phyloP scores from a whole-genome alignment of 2,329 filamentous ascomycete species.

The Penicillium aurantiogriseum region DNA sequence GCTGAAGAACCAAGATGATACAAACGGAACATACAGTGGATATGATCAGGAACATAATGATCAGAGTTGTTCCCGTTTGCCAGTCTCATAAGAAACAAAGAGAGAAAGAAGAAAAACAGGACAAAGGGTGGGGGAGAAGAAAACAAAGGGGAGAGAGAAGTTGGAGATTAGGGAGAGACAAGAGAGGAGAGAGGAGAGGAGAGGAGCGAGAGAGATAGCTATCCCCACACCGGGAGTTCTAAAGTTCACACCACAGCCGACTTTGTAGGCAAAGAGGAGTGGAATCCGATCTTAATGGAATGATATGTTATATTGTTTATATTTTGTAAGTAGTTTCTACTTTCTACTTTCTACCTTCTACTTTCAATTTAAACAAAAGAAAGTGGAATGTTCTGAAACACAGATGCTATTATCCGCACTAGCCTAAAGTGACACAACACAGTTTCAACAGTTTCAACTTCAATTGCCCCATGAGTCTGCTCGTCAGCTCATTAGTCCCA shows the following conservation, averaged over 20 bases:
- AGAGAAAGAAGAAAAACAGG: not conserved
- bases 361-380: too few species aligned
- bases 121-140: not conserved
- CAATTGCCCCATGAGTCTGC: not conserved
- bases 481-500: not conserved
- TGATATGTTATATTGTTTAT: not conserved
- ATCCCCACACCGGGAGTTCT: conserved; percentile 2
- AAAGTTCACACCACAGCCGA: not conserved
- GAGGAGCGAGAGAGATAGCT: not conserved
- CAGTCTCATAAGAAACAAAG: conserved; percentile 12
- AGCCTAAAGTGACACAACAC: not conserved
- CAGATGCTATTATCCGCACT: not conserved
- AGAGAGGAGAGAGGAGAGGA: too few species aligned
- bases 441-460: not conserved
- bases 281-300: not conserved
- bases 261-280: not conserved
- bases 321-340: too few species aligned
- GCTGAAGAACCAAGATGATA: conserved; percentile 1
- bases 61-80: conserved; percentile 17
- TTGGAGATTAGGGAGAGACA: not conserved
- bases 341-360: too few species aligned
- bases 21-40: conserved; percentile 17
- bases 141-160: not conserved
- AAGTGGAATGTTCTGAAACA: not conserved
- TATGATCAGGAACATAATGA: conserved; percentile 22